phyloP scores from a whole-genome alignment of 352 stramenopile species.

The Peronospora destructor region DNA sequence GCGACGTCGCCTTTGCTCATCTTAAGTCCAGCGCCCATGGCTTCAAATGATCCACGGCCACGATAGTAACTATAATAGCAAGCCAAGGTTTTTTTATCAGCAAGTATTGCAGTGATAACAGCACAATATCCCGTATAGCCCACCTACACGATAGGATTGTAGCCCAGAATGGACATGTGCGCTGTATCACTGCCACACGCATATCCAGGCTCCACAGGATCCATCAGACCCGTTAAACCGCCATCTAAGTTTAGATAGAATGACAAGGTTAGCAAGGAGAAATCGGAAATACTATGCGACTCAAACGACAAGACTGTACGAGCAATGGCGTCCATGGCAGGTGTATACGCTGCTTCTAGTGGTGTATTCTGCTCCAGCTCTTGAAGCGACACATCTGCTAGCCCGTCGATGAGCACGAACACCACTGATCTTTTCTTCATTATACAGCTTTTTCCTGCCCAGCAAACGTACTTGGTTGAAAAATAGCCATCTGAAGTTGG shows the following conservation, averaged over 20 bases:
- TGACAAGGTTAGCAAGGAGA: not conserved
- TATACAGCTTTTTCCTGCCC: not conserved
- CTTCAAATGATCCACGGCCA: conserved; percentile 80
- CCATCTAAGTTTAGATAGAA: conserved; percentile 27
- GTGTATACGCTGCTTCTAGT: conserved; percentile 58
- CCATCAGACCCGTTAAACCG: conserved; percentile 77
- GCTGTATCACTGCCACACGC: conserved; percentile 83
- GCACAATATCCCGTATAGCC: not conserved
- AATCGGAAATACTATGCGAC: not conserved
- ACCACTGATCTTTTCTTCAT: conserved; percentile 57
- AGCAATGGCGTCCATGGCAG: conserved; percentile 81
- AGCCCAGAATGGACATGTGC: conserved; percentile 87
- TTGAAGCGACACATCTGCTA: conserved; percentile 67
- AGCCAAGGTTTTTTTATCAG: not conserved
- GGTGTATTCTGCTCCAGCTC: conserved; percentile 51
- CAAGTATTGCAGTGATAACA: not conserved
- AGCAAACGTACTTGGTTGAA: not conserved
- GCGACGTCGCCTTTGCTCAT: conserved; percentile 84
- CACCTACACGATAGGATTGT: conserved; percentile 72
- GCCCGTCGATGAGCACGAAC: conserved; percentile 84
- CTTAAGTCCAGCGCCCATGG: conserved; percentile 74
- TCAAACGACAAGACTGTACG: conserved; percentile 30
- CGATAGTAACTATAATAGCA: conserved; percentile 58
- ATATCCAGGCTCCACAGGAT: conserved; percentile 77
- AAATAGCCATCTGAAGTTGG: no score